Conservation (phyloP, 768 basidiomycete species). For the Clitopilus passeckerianus region DNA sequence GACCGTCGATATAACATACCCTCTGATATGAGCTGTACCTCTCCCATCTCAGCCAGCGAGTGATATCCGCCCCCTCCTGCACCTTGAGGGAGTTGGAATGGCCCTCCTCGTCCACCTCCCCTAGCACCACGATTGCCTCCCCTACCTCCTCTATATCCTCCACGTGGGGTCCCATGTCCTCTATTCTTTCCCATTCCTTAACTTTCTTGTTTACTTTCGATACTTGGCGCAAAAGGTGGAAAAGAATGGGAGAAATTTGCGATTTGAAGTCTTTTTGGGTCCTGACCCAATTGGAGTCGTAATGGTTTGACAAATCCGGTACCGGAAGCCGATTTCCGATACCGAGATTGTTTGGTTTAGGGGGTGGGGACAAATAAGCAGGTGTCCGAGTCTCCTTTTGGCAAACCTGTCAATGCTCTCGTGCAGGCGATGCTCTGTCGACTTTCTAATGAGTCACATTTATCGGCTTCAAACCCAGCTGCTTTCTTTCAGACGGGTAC, state of each 20-base stretch:
- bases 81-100: conserved; percentile 11
- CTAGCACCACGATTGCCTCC: conserved; percentile 21
- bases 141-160: conserved; percentile 13
- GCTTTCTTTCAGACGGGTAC: no score
- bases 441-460: no score
- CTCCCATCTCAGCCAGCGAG: conserved; percentile 13
- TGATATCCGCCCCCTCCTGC: conserved; percentile 15
- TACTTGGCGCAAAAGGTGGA: no score
- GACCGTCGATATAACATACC: conserved; percentile 14
- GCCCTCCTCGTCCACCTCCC: conserved; percentile 20
- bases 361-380: not conserved
- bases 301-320: not conserved
- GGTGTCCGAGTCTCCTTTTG: not conserved
- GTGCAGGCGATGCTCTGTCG: no score
- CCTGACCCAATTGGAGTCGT: not conserved
- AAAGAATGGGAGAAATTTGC: no score
- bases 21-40: conserved; percentile 14
- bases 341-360: not conserved
- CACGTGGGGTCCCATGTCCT: conserved; percentile 6
- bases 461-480: no score
- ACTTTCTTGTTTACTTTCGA: no score
- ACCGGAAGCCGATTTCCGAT: not conserved
- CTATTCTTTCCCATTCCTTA: not conserved
- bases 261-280: no score
- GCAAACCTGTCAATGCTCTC: no score